Base-by-base conservation (phyloP, 108 stramenopile genomes). In the Nitzschia sp. region DNA sequence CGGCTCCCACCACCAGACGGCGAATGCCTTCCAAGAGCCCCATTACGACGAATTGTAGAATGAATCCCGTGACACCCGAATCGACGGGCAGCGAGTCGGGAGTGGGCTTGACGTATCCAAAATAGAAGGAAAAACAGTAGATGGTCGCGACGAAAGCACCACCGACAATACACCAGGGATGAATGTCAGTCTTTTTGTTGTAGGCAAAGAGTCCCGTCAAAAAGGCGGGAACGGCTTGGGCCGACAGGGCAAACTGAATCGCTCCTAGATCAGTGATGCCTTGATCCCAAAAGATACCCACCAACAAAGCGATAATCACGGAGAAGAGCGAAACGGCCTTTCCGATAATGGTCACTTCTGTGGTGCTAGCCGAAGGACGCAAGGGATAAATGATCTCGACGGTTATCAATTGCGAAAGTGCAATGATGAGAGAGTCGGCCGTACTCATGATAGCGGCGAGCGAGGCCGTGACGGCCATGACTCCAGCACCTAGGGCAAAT, bases 361-460 rank as follows among this genome's bases (percentile, higher is more conserved):
- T 27, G 19, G 45, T 41, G 25, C 3, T 55, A 25, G 36, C 41
- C 2, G 1, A 47, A 3, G 48, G 53, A 16, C n/a, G 47, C 15
- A 61, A n/a, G 13, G 79, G 74, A 28, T 72, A 67, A 27, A 67
- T 32, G 5, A 72, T 54, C 55, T 80, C 79, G 1, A 55, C 60
- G 1, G 71, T 72, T 3, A 76, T 33, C 21, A 76, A 33, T 33
- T 80, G 79, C 3, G 70, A 76, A 5, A 53, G 66, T 32, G 70
- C 74, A 53, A 80, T 76, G 38, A 80, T 45, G 45, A 80, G 65
- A 2, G 79, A 80, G 28, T 79, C 78, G 0, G 68, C 72, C 5
- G 78, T 80, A 53, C 68, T 70, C 79, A 80, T 80, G 29, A 76
- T 63, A 9, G 74, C 79, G 35, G 79, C 79, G 22, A 80, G 45